phyloP scores from a whole-genome alignment of 371 early-diverging fungal genomes.

The Saksenaea oblongispora region DNA sequence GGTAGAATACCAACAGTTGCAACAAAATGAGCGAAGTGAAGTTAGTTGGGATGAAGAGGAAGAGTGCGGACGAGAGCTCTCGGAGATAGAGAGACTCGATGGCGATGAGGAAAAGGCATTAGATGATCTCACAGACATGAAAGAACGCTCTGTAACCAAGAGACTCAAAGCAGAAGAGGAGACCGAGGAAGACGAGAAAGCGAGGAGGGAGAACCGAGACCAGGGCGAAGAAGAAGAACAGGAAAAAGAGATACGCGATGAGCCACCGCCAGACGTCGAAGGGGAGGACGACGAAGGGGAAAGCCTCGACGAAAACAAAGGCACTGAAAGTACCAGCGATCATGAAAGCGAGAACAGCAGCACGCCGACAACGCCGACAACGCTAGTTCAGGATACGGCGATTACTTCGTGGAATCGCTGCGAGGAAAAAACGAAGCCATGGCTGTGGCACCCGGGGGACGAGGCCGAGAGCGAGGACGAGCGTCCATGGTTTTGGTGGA shows the following conservation, averaged over 20 bases:
- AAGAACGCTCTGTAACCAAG: neutral
- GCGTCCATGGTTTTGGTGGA: slow-evolving; percentile 23
- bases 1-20: slow-evolving; percentile 34
- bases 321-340: slow-evolving; percentile 3
- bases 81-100: slow-evolving; percentile 3
- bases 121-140: neutral
- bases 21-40: slow-evolving; percentile 24
- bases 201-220: neutral
- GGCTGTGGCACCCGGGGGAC: neutral
- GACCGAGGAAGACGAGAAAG: neutral
- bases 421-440: slow-evolving; percentile 1
- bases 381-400: neutral
- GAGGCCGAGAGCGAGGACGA: slow-evolving; percentile 14
- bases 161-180: neutral
- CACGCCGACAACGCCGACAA: neutral
- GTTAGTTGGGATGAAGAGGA: slow-evolving; percentile 26
- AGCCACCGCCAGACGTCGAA: too few relatives aligned
- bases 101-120: slow-evolving; percentile 15
- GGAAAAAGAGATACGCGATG: too few relatives aligned
- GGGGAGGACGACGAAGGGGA: neutral
- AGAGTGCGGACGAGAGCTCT: slow-evolving; percentile 12
- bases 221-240: neutral
- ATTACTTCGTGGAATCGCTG: neutral
- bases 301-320: neutral
- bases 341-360: slow-evolving; percentile 6